Evolutionary conservation across 768 basidiomycete species (phyloP), one percentile per base, ranked within the genome.

Genomic region (Lactarius psammicola): DNA sequence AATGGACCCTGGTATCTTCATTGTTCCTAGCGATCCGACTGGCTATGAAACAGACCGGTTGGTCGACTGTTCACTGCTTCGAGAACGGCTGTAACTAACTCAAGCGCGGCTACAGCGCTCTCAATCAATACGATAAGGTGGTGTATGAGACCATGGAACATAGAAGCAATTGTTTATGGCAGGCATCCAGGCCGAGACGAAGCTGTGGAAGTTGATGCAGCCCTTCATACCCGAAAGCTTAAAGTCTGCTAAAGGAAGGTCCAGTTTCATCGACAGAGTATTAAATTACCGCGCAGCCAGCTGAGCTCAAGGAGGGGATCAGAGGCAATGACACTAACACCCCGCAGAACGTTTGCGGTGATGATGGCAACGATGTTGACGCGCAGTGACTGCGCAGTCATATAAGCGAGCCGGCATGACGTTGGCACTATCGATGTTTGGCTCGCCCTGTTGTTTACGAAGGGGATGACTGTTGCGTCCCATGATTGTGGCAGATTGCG

Each of bases 321-420:
- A 3, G 13, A 26, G 18, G 15, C 36, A 23, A 64, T 64, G 49
- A 26, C 4, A 7, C 36, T 38, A 4, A 58, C 23, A 31, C 51
- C 28, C 46, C 42, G n/a, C 30, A 38, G 46, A 26, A 57, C 23
- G 5, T 11, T 26, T 28, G 31, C 20, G 23, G n/a, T 33, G 7
- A 33, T 60, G 44, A 65, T 62, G 38, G 40, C 18, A 46, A 36
- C n/a, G 33, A 26, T 23, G 23, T 33, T 34, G 36, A 59, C 53
- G 38, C n/a, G 40, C n/a, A n/a, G n/a, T n/a, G n/a, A n/a, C n/a
- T n/a, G n/a, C n/a, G n/a, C 62, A 42, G 26, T 44, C 40, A 40
- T 51, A 4, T 36, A 55, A 20, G 30, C 8, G 30, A 15, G 28
- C 28, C 9, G 15, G 30, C 31, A 55, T 55, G 31, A 55, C 30